Evolutionary conservation across 2,329 filamentous ascomycete species (phyloP).

Genomic region (Emmonsia crescens): DNA sequence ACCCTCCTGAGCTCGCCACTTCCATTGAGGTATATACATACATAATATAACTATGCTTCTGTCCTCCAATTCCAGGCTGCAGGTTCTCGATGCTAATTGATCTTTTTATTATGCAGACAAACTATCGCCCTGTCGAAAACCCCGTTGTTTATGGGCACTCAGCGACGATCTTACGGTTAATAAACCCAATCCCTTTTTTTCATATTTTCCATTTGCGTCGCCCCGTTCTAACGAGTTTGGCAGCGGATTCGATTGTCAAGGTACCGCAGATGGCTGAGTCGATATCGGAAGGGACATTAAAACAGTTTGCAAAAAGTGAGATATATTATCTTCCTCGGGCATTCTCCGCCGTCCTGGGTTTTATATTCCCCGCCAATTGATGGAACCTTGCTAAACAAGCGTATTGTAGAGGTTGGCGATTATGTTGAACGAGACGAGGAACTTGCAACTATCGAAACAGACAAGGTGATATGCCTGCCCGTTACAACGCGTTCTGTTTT

Average conservation of each 20-base stretch:
- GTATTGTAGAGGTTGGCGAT: slow-evolving; percentile 62
- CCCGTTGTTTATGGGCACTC: background rate
- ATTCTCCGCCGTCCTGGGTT: slow-evolving; percentile 6
- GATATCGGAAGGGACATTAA: slow-evolving; percentile 92
- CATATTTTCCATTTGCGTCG: background rate
- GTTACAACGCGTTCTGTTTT: too few species aligned
- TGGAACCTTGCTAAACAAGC: background rate
- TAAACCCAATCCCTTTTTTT: background rate
- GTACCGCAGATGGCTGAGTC: slow-evolving; percentile 98
- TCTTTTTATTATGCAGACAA: background rate
- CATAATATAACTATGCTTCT: background rate
- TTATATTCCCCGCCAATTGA: background rate
- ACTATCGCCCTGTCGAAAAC: background rate
- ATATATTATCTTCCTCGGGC: background rate
- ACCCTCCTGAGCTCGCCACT: background rate
- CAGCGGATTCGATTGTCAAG: slow-evolving; percentile 75
- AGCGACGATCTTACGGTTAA: slow-evolving; percentile 2
- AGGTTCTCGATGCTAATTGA: background rate
- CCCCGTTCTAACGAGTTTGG: slow-evolving; percentile 10
- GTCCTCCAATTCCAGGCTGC: background rate
- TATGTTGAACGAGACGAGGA: slow-evolving; percentile 93
- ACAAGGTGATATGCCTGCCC: slow-evolving; percentile 56
- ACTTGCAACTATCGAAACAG: slow-evolving; percentile 96
- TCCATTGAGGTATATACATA: slow-evolving; percentile 1
- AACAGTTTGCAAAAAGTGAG: slow-evolving; percentile 78